Conservation (phyloP, 2,329 filamentous ascomycete species). For the Decorospora gaudefroyi region DNA sequence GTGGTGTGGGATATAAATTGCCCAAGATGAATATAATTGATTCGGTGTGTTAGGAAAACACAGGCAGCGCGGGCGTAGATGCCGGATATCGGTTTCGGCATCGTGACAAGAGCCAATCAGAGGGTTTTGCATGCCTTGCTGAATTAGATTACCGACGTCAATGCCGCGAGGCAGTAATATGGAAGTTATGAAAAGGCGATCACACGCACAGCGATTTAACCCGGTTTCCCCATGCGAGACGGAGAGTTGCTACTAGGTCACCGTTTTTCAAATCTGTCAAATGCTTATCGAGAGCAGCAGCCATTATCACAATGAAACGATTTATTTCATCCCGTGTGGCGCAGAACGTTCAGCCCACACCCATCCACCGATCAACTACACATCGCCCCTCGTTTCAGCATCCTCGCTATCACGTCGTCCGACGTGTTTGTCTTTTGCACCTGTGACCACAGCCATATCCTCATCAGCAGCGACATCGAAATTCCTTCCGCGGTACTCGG, state of each 20-base stretch:
- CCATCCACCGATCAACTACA: no score
- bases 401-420: slow-evolving; percentile 14
- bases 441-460: slow-evolving; percentile 40
- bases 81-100: slow-evolving; percentile 6
- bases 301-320: no score
- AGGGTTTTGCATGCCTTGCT: neutral
- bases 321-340: no score
- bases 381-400: slow-evolving; percentile 1
- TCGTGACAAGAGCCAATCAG: slow-evolving; percentile 6
- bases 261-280: no score
- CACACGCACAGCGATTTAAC: neutral
- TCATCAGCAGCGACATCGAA: slow-evolving; percentile 43
- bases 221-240: no score
- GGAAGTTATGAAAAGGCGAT: neutral
- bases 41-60: neutral
- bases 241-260: no score
- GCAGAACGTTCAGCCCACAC: no score
- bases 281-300: no score
- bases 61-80: slow-evolving; percentile 3
- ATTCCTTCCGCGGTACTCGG: slow-evolving; percentile 51
- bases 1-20: slow-evolving; percentile 9
- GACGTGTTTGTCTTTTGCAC: slow-evolving; percentile 15
- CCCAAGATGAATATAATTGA: slow-evolving; percentile 10
- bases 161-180: slow-evolving; percentile 3
- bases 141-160: slow-evolving; percentile 13